Base-by-base conservation (phyloP, 495 filamentous ascomycete species). In the Penicillium maclennaniae region DNA sequence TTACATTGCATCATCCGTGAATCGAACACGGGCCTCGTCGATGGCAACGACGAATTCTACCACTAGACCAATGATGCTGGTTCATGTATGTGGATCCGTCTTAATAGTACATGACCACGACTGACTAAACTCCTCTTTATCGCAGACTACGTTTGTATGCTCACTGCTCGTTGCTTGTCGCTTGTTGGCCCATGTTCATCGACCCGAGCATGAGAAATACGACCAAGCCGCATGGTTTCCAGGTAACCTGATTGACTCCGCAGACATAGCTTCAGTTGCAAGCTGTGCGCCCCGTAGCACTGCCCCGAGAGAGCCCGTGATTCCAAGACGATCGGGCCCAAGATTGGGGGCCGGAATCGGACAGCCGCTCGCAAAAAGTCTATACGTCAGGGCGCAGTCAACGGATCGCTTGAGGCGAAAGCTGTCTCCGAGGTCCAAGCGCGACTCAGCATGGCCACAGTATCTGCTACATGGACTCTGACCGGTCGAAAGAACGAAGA, bases 1-100 rank as follows among this genome's bases (percentile, higher is more conserved):
- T 54, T 34, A 12, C 8, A 1, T 19, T 77, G 76, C 76, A 76
- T 77, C 71, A 76, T 74, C 74, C 74, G 76, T 73, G 76, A 79
- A 78, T 79, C 76, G 76, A 79, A 79, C 76, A 73, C 76, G 75
- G 74, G 76, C 73, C 76, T 78, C 76, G 67, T 79, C 76, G 76
- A 79, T 79, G 75, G 76, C 75, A 79, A 78, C 76, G 76, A 79
- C 67, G 76, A 78, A 79, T 79, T 79, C 73, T 79, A 79, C 76
- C 76, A 79, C 76, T 79, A 79, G 74, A 79, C 76, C 76, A 79
- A 75, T 75, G 72, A 76, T 75, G 75, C 75, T 69, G 49, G 38
- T 67, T 53, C 4, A 53, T 59, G 28, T 9, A 36, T 12, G 14
- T 12, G 14, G 17, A 6, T 3, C 0, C 7, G 4, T 0, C 8